Evolutionary conservation across 192 early-diverging fungal genomes (phyloP).

Genomic region (Linnemannia elongata): DNA sequence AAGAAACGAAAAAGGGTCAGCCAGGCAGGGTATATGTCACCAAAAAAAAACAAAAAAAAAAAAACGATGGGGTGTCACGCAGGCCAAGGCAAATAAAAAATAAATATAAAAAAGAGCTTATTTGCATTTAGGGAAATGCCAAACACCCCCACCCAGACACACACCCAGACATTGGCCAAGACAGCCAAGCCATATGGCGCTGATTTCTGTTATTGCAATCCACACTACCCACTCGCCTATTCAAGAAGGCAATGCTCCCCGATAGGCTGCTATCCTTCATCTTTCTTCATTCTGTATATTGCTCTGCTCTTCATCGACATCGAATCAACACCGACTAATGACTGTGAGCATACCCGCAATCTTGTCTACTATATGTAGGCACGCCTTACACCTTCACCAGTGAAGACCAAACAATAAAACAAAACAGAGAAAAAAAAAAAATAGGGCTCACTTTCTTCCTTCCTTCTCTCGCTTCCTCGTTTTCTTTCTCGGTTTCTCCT

Average conservation of each 20-base stretch:
- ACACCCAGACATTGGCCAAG: background rate
- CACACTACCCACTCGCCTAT: background rate
- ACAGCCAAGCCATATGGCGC: background rate
- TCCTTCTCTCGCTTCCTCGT: background rate
- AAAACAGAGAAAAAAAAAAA: background rate
- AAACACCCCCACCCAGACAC: too few species aligned
- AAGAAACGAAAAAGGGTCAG: background rate
- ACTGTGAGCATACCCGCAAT: background rate
- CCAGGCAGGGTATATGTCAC: too few species aligned
- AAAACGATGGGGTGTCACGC: conserved; percentile 1
- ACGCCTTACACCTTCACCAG: background rate
- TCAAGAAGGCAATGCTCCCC: background rate
- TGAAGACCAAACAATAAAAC: too few species aligned
- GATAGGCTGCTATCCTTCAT: background rate
- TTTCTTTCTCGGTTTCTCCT: background rate
- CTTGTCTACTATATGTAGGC: background rate
- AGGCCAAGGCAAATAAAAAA: background rate
- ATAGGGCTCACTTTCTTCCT: background rate
- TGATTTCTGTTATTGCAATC: background rate
- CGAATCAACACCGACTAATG: background rate
- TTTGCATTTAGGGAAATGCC: background rate
- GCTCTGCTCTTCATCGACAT: background rate
- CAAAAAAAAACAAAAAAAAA: background rate
- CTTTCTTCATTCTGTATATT: background rate
- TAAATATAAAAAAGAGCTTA: conserved; percentile 3